These are phyloP conservation scores for Microglena sp. DNA, from an alignment of 139 green algal species.

Conservation along the genomic window DNA sequence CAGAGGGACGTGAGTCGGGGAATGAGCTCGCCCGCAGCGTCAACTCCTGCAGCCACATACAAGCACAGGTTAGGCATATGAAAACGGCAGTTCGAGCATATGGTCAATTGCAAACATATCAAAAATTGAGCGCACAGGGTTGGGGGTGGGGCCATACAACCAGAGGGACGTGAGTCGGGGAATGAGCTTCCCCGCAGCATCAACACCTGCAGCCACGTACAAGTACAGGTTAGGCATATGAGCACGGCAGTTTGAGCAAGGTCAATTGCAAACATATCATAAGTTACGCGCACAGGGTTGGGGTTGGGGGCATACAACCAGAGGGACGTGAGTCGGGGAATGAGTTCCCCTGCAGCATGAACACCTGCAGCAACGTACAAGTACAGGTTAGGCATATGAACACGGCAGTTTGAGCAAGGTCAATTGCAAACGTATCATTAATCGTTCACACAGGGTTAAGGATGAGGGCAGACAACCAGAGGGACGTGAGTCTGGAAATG, in stretches of 20 bases:
- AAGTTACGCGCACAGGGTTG: background rate
- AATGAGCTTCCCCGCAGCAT: conserved; percentile 20
- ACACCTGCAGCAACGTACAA: conserved; percentile 7
- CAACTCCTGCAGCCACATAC: conserved; percentile 8
- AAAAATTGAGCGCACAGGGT: background rate
- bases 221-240: background rate
- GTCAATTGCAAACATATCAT: no score
- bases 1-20: conserved; percentile 22
- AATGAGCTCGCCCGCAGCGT: conserved; percentile 19
- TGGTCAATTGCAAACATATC: no score
- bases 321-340: conserved; percentile 22
- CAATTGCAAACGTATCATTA: no score
- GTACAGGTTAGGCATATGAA: background rate
- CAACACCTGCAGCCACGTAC: conserved; percentile 7
- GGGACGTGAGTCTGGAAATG: conserved; percentile 17
- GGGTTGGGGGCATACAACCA: conserved; percentile 19
- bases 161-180: conserved; percentile 22
- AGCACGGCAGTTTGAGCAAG: no score
- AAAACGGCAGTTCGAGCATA: no score
- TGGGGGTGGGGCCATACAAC: conserved; percentile 16
- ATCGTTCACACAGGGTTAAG: background rate
- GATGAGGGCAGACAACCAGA: conserved; percentile 22
- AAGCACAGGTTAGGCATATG: background rate
- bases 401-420: no score
- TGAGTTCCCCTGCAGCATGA: conserved; percentile 15